Evolutionary conservation across 352 stramenopile species (phyloP), one percentile per base, ranked within the genome.

Genomic region (Globisporangium megalacanthum): DNA sequence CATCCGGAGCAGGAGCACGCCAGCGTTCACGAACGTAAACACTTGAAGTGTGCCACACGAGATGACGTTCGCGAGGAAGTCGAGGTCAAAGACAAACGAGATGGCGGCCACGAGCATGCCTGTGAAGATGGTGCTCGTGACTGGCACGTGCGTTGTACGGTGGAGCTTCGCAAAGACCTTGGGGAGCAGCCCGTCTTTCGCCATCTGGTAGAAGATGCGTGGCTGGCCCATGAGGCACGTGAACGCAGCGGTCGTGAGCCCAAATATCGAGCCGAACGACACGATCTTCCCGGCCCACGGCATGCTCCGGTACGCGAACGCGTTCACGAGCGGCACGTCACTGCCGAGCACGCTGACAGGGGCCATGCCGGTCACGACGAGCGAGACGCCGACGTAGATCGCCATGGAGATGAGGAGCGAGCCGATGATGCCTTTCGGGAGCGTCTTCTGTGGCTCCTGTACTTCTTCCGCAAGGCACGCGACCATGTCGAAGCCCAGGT

Each of bases 401-500:
- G 75, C 68, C 63, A 96, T 94, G 6, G 89, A 96, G 52, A 97
- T 95, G 22, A 96, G 57, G 2, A 98, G 70, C 6, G 86, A 96
- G 22, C 86, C 87, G 56, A 97, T 93, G 56, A 98, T 97, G 29
- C 88, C 92, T 46, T 95, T 94, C 3, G 91, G 92, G 37, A 97
- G 70, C 42, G 94, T 96, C 25, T 68, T 76, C 59, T 97, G 88
- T 4, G 91, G 91, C 50, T 96, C 75, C 20, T 94, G 72, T 2
- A 97, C 89, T 66, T 98, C 92, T 62, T 97, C 91, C 0, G 88
- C 88, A 25, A 97, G 73, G 66, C 87, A 97, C 6, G 88, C 84
- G 25, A 97, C 90, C 88, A 97, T 97, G 59, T 98, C 92, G 68
- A 98, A 98, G 35, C 89, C 89, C 39, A 97, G 67, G 60, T 96